Conservation (phyloP, 1,139 yeast genomes). For the Pichia sp. region DNA sequence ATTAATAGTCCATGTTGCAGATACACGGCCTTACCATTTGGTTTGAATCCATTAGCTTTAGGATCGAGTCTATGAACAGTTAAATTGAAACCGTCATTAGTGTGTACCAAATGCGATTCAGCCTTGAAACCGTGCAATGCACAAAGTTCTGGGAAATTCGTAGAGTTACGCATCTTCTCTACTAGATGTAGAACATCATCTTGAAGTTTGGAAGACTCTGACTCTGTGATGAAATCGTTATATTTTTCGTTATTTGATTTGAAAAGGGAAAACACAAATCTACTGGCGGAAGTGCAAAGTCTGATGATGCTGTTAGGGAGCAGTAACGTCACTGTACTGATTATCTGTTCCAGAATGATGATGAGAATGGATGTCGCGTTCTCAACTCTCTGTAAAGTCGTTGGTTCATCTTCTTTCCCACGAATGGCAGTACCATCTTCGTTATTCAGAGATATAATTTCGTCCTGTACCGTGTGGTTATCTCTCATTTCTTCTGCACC, state of each 20-base stretch:
- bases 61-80: constrained; percentile 28
- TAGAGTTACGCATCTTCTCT: constrained; percentile 21
- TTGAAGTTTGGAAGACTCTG: constrained; percentile 12
- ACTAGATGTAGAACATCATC: constrained; percentile 12
- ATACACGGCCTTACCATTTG: constrained; percentile 48
- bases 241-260: constrained; percentile 18
- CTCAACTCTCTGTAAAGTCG: constrained; percentile 8
- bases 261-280: constrained; percentile 17
- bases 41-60: constrained; percentile 19
- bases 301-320: constrained; percentile 23
- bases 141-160: constrained; percentile 23
- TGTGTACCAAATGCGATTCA: constrained; percentile 26
- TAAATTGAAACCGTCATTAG: constrained; percentile 26
- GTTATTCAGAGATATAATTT: no score
- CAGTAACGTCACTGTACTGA: constrained; percentile 23
- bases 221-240: constrained; percentile 16
- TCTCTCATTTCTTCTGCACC: no score
- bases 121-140: constrained; percentile 22
- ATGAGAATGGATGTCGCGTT: constrained; percentile 20
- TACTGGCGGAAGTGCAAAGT: constrained; percentile 20
- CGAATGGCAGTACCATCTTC: no score
- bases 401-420: no score
- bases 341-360: constrained; percentile 24
- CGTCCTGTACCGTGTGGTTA: no score
- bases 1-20: constrained; percentile 88